Evolutionary conservation across 345 rosid genomes (phyloP), one percentile per base, ranked within the genome.

Genomic region (Populus nigra): DNA sequence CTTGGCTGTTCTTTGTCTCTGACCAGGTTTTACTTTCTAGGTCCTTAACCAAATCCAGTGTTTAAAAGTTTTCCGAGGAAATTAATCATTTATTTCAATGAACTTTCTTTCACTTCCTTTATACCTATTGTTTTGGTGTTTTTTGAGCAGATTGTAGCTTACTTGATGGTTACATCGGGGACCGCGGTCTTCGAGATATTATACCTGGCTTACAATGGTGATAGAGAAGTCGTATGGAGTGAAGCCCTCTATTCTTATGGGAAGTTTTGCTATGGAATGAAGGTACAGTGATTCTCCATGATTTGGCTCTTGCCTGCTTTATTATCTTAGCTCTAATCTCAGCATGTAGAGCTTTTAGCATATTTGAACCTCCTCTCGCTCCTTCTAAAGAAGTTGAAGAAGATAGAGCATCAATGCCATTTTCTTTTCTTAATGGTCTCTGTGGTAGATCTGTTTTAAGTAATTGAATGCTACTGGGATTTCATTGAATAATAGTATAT

Each of bases 1-100:
- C 91, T 43, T 93, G 99, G 98, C 73, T 93, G 39, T 86, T 92
- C 88, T 96, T 93, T 77, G 69, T 91, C 83, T 86, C 94, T 71
- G 99, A 96, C 80, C 97, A 96, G 97, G 99, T 95, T 79, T 47
- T 33, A 29, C 55, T 17, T 69, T 17, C 7, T 25, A 8, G 10
- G 12, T 9, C n/a, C 35, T 16, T 11, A 4, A 13, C 45, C 41
- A 29, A 53, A 18, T 53, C 61, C 61, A 22, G 3, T 55, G 25
- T 55, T 55, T 8, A 20, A 22, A 7, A 8, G 0, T 22, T 10
- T n/a, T 55, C 23, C 61, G 8, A 8, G 11, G 61, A 55, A 55
- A 66, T 16, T 16, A 33, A 29, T 27, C 35, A 2, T 7, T 29
- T 4, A 1, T 66, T 18, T 18, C 11, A 33, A n/a, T n/a, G n/a